Evolutionary conservation across 768 basidiomycete species (phyloP), one percentile per base, ranked within the genome.

Genomic region (Ephemerocybe angulata): DNA sequence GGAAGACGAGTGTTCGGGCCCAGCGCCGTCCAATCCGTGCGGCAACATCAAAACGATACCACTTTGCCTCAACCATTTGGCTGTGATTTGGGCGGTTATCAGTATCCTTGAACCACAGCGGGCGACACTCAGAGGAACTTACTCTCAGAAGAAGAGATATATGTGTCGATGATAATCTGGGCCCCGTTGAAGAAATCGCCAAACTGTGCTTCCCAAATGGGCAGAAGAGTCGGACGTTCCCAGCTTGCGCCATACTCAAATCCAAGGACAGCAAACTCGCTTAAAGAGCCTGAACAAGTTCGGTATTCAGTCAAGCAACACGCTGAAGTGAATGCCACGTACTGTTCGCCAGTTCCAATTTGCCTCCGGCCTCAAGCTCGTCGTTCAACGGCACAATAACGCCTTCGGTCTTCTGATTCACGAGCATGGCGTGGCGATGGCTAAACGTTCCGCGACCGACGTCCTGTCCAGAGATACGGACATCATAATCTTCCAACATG

Each of bases 151-250:
- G 91, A 93, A 1, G 88, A 78, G 31, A 97, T 76, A 66, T 90
- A 96, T 0, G 91, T 93, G 64, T 97, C 93, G 57, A 96, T 90
- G 50, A 93, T 87, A 54, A 93, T 79, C 80, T 88, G 88, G 11
- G 91, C 90, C 2, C 92, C 92, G 63, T 97, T 95, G 74, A 90
- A 89, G 70, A 97, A 97, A 65, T 95, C 93, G 21, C 93, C 93
- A 60, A 94, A 94, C 83, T 95, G 93, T 1, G 92, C 92, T 67
- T 97, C 93, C 93, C 93, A 95, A 31, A 96, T 90, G 0, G 90
- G 84, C 50, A 95, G 71, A 21, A 94, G 67, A 58, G 84, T 80
- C 0, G 93, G 93, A 22, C 83, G 73, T 67, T 93, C 91, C 91
- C 92, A 94, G 61, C 89, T 92, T 44, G 88, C 79, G 0, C 94